Evolutionary conservation across 179 eudicot species (phyloP).

Genomic region (Nepenthes alata): DNA sequence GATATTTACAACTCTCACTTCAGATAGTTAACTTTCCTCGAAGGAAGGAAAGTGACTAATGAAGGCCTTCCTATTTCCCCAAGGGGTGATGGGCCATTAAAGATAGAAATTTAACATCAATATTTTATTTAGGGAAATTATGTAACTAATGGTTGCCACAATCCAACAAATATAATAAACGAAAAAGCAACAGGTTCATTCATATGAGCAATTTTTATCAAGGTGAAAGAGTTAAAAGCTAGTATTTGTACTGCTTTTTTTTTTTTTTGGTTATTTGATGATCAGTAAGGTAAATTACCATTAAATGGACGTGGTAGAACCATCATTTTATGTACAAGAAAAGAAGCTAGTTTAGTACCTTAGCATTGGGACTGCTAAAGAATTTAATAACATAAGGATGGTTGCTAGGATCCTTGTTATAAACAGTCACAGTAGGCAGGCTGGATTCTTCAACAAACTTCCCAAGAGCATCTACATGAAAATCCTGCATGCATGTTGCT

Average conservation of each 20-base stretch:
- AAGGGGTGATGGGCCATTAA: too few species aligned
- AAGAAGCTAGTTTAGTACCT: conserved; percentile 33
- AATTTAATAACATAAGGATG: conserved; percentile 79
- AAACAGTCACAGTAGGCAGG: conserved; percentile 65
- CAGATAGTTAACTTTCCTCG: too few species aligned
- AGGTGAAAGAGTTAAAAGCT: neutral
- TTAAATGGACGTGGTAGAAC: too few species aligned
- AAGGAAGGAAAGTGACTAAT: too few species aligned
- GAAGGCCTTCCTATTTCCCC: too few species aligned
- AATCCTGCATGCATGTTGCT: conserved; percentile 43
- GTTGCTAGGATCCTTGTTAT: conserved; percentile 68
- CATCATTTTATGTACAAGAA: neutral
- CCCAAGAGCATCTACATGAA: conserved; percentile 49
- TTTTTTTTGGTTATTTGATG: too few species aligned
- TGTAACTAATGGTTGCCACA: neutral
- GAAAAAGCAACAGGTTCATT: neutral
- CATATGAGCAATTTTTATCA: neutral
- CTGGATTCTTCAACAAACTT: conserved; percentile 69
- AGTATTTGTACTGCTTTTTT: neutral
- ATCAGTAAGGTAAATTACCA: too few species aligned
- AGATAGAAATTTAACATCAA: too few species aligned
- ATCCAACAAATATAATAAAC: neutral
- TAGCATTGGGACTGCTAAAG: conserved; percentile 58
- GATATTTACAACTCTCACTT: too few species aligned
- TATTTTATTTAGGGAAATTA: too few species aligned